A percentile compares a stretch with the other conserved stretches of the same genome.
phyloP scores from a whole-genome alignment of 305 asterid genomes.

The Fraxinus platypoda region DNA sequence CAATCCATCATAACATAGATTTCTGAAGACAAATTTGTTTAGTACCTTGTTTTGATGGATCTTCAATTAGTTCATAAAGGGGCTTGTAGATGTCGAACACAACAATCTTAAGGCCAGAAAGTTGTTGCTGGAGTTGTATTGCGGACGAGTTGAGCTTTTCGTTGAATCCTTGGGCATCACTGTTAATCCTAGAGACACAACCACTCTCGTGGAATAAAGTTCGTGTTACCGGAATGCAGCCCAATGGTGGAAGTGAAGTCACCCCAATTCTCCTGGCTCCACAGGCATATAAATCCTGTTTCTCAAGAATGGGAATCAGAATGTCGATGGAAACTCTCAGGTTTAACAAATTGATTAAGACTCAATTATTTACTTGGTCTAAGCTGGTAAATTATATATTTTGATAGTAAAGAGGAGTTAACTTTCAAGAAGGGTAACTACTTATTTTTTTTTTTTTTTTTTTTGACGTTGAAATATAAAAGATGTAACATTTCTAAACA shows the following conservation, averaged over 20 bases:
- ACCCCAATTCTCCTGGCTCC: slow-evolving; percentile 92
- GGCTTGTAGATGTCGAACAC: slow-evolving; percentile 71
- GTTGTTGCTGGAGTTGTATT: slow-evolving; percentile 53
- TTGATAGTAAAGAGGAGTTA: not conserved
- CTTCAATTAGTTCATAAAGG: slow-evolving; percentile 55
- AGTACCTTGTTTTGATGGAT: slow-evolving; percentile 58
- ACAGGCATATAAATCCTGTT: slow-evolving; percentile 59
- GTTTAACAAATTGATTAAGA: not conserved
- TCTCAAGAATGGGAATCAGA: not conserved
- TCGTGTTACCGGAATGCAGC: slow-evolving; percentile 74
- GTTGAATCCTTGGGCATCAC: slow-evolving; percentile 70
- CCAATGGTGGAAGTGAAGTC: slow-evolving; percentile 80
- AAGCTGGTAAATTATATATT: not conserved
- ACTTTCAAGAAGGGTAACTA: not conserved
- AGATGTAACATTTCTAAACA: not conserved
- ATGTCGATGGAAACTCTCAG: not conserved
- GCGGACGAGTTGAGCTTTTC: slow-evolving; percentile 64
- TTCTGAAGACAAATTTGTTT: not conserved
- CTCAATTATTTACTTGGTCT: not conserved
- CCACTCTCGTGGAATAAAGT: slow-evolving; percentile 59
- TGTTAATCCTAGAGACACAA: slow-evolving; percentile 61
- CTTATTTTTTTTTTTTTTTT: no score
- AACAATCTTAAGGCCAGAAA: slow-evolving; percentile 62
- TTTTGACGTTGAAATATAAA: not conserved
- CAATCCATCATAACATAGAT: not conserved